Evolutionary conservation across 2,329 filamentous ascomycete genomes (phyloP).

Genomic region (Xylaria multiplex): DNA sequence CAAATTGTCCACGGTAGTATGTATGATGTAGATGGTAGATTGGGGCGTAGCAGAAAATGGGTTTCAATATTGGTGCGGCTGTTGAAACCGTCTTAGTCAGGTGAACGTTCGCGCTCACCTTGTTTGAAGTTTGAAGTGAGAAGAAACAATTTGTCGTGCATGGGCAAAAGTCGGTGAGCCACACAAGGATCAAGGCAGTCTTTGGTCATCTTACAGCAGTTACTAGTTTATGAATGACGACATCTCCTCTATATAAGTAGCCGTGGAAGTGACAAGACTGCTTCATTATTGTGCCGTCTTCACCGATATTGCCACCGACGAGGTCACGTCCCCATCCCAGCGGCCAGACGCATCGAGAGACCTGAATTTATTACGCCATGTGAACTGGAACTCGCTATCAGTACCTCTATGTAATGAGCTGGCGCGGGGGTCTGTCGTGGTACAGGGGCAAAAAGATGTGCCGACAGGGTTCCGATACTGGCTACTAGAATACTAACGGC

Average conservation of each 20-base stretch:
- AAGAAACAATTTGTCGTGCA: constrained; percentile 20
- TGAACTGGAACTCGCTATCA: constrained; percentile 10
- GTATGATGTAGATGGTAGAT: constrained; percentile 15
- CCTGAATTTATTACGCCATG: constrained; percentile 23
- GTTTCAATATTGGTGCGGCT: constrained; percentile 34
- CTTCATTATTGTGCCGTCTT: neutral
- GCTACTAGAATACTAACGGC: neutral
- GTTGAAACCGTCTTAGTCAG: constrained; percentile 36
- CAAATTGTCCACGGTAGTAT: neutral
- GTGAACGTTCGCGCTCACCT: constrained; percentile 41
- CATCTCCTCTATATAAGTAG: constrained; percentile 9
- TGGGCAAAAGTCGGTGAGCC: constrained; percentile 48
- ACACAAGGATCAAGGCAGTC: constrained; percentile 31
- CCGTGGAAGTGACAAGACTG: constrained; percentile 8
- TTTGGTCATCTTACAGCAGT: neutral
- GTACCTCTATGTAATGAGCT: constrained; percentile 13
- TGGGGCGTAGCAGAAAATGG: constrained; percentile 1
- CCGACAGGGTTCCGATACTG: constrained; percentile 29
- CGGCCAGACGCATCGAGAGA: neutral
- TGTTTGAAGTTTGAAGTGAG: constrained; percentile 2
- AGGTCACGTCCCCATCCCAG: constrained; percentile 10
- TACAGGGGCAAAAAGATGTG: constrained; percentile 5
- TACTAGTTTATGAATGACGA: constrained; percentile 13
- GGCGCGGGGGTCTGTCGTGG: constrained; percentile 20
- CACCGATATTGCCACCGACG: constrained; percentile 28